These are phyloP conservation scores for Corrigiola litoralis DNA, from an alignment of 179 eudicot species.

Conservation along the genomic window DNA sequence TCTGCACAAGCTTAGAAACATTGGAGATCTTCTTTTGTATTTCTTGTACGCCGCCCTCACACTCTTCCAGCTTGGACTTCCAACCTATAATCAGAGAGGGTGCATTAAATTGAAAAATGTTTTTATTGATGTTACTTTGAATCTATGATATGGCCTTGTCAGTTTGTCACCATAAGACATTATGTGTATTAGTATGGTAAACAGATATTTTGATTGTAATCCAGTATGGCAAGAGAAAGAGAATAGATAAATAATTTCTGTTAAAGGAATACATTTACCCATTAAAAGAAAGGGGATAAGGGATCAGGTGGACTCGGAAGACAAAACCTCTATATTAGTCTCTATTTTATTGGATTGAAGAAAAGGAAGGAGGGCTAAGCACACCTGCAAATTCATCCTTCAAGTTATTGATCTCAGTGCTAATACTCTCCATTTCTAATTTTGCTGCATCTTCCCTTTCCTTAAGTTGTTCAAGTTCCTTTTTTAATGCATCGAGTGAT, in stretches of 20 bases:
- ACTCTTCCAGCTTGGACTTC: constrained; percentile 79
- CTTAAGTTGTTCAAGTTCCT: constrained; percentile 45
- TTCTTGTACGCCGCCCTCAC: constrained; percentile 76
- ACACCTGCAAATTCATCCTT: constrained; percentile 50
- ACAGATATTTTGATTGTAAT: too few species aligned
- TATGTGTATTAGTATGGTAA: too few species aligned
- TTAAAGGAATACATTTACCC: background rate
- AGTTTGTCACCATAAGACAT: too few species aligned
- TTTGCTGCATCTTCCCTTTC: constrained; percentile 50
- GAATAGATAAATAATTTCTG: background rate
- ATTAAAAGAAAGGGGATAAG: background rate
- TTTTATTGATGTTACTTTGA: background rate
- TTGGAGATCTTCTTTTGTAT: constrained; percentile 78
- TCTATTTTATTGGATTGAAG: background rate
- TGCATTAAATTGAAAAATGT: background rate
- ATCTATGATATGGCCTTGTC: too few species aligned
- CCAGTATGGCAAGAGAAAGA: background rate
- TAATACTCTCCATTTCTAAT: constrained; percentile 55
- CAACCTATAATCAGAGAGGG: constrained; percentile 39
- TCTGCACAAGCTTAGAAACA: constrained; percentile 73
- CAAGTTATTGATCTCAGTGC: constrained; percentile 53
- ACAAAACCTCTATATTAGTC: background rate
- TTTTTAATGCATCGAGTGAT: constrained; percentile 45
- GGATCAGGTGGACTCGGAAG: background rate
- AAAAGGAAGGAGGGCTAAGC: constrained; percentile 5